These are phyloP conservation scores for Pyricularia grisea DNA, from an alignment of 2,329 filamentous ascomycete genomes.

Conservation along the genomic window DNA sequence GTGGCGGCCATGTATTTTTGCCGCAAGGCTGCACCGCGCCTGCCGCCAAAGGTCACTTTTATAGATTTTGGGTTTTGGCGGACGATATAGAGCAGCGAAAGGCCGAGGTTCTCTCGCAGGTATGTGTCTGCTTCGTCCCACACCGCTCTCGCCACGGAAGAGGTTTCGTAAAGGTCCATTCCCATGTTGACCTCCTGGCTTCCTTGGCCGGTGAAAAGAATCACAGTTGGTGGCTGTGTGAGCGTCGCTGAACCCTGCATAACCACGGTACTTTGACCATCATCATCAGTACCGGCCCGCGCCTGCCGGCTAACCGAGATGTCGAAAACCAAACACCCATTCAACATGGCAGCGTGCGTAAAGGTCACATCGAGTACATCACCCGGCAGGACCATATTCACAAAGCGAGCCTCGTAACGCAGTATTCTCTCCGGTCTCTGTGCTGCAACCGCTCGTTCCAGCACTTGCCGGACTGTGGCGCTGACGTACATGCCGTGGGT, in stretches of 20 bases:
- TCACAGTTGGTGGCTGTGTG: constrained; percentile 17
- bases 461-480: constrained; percentile 18
- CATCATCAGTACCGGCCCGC: neutral
- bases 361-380: constrained; percentile 19
- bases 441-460: constrained; percentile 8
- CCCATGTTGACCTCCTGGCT: constrained; percentile 28
- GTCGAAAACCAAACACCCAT: neutral
- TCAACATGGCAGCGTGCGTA: neutral
- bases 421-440: constrained; percentile 14
- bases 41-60: constrained; percentile 26
- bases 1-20: constrained; percentile 6
- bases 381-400: constrained; percentile 24
- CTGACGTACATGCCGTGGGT: constrained; percentile 30
- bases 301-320: neutral
- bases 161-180: constrained; percentile 27
- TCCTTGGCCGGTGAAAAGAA: constrained; percentile 31
- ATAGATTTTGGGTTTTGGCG: constrained; percentile 24
- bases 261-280: neutral
- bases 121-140: neutral
- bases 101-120: neutral
- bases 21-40: constrained; percentile 19
- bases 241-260: neutral
- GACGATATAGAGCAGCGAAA: constrained; percentile 20
- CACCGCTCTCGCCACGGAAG: constrained; percentile 15
- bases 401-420: constrained; percentile 19